Base-by-base conservation (phyloP, 2,329 filamentous ascomycete genomes). In the Neofusicoccum laricinum region DNA sequence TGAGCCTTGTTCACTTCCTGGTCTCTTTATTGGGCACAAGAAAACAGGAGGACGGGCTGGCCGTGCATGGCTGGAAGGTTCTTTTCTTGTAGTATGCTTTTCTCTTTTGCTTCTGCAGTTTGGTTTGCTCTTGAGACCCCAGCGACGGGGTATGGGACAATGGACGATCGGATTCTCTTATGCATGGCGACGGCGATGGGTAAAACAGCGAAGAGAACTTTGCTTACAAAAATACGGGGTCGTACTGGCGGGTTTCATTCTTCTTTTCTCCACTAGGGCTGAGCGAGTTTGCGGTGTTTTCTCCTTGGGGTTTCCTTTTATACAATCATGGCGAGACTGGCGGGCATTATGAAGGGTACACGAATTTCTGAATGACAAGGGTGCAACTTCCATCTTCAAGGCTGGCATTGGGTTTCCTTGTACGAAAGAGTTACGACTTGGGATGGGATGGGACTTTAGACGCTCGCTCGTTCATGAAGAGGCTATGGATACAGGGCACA, bases 121-220 rank as follows among this genome's bases (percentile, higher is more conserved):
- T 12, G 38, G 8, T 19, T 58, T 43, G 38, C 46, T 12, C 8
- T 50, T 11, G 15, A 50, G 32, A 12, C 10, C 32, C 49, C 14
- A 32, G 7, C 36, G 4, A 25, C 5, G 5, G 21, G 53, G 36
- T 4, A 43, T 45, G 38, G 40, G 19, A 14, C 11, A 48, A 48
- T 11, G n/a, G 40, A 19, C 2, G 17, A 45, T 19, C n/a, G 19
- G 12, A 14, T 58, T 59, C 15, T 59, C 41, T 48, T 36, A 46
- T 59, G 55, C 55, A 59, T 59, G 55, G 55, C 55, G 55, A 59
- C 55, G 55, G 55, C 55, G 55, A 59, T 36, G 41, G 55, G 55
- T 14, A 59, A 59, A 59, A 36, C 7, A 17, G 30, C 41, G 15
- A 34, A 59, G 41, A 59, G 46, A 59, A 46, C 30, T 14, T 34